A percentile compares a stretch with the other conserved stretches of the same genome.
phyloP scores from a whole-genome alignment of 768 basidiomycete genomes.

The Panaeolus papilionaceus region DNA sequence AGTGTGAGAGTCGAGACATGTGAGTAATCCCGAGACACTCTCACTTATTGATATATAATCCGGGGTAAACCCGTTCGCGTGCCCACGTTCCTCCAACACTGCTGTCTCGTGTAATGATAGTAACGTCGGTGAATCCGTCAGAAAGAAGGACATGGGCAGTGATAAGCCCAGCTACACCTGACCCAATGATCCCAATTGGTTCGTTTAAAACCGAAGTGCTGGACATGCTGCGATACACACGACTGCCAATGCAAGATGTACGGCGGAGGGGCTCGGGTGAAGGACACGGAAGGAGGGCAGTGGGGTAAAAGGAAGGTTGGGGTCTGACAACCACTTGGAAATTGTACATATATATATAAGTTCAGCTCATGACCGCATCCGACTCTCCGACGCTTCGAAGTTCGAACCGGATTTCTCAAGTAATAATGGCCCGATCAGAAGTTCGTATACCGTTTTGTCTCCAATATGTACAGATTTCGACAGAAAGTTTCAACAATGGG shows the following conservation, averaged over 20 bases:
- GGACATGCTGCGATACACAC: neutral
- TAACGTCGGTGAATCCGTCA: slow-evolving; percentile 63
- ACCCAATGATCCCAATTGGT: slow-evolving; percentile 56
- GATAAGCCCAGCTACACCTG: slow-evolving; percentile 65
- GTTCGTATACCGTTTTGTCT: too few species aligned
- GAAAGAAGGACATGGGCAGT: slow-evolving; percentile 59
- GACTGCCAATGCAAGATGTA: too few species aligned
- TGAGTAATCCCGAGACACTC: slow-evolving; percentile 22
- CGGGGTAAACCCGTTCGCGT: slow-evolving; percentile 58
- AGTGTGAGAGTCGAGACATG: neutral
- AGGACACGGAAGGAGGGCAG: neutral
- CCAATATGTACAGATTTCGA: too few species aligned
- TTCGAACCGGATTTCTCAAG: too few species aligned
- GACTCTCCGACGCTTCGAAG: too few species aligned
- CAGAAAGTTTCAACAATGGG: too few species aligned
- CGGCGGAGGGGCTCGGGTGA: neutral
- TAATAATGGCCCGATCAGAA: too few species aligned
- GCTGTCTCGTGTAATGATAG: slow-evolving; percentile 61
- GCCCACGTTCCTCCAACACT: slow-evolving; percentile 69
- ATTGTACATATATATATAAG: too few species aligned
- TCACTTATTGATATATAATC: slow-evolving; percentile 64
- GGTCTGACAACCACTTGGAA: too few species aligned
- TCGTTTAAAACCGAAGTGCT: slow-evolving; percentile 21
- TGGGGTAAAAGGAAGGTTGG: too few species aligned
- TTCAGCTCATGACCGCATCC: too few species aligned